Conservation (phyloP, 345 rosid species). For the Bruguiera parviflora region DNA sequence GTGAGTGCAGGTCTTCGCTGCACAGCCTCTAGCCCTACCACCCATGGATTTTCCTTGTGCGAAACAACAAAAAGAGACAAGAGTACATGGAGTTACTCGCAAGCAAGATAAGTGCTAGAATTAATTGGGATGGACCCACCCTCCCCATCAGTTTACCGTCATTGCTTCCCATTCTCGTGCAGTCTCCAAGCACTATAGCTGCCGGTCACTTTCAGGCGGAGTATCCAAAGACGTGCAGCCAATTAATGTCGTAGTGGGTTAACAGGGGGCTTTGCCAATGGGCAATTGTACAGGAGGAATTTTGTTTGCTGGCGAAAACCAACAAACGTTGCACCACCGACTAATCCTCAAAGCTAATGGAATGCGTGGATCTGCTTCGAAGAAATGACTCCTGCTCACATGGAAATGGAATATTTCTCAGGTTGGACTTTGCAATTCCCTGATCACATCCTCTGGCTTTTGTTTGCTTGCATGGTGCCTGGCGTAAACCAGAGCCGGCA, state of each 20-base stretch:
- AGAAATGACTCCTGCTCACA: not conserved
- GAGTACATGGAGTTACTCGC: not conserved
- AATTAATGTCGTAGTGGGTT: conserved; percentile 15
- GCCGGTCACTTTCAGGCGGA: conserved; percentile 19
- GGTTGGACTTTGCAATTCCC: not conserved
- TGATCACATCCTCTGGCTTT: not conserved
- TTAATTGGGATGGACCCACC: not conserved
- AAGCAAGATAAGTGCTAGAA: not conserved
- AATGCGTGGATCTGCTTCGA: not conserved
- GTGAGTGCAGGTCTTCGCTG: too few species aligned
- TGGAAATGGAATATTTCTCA: not conserved
- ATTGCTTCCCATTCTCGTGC: not conserved
- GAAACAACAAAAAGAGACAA: not conserved
- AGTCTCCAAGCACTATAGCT: not conserved
- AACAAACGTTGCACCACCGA: too few species aligned
- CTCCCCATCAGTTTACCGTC: not conserved
- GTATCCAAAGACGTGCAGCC: conserved; percentile 27
- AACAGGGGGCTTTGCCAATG: too few species aligned
- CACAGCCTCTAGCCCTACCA: too few species aligned
- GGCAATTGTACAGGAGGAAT: not conserved
- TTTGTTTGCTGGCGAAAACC: not conserved
- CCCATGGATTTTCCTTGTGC: not conserved
- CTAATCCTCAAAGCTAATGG: too few species aligned
- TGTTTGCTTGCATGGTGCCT: not conserved
- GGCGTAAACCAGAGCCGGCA: too few species aligned